A percentile compares a stretch with the other conserved stretches of the same genome.
These are phyloP conservation scores for Diplodia scrobiculata DNA, from an alignment of 2,329 filamentous ascomycete species.

Conservation along the genomic window DNA sequence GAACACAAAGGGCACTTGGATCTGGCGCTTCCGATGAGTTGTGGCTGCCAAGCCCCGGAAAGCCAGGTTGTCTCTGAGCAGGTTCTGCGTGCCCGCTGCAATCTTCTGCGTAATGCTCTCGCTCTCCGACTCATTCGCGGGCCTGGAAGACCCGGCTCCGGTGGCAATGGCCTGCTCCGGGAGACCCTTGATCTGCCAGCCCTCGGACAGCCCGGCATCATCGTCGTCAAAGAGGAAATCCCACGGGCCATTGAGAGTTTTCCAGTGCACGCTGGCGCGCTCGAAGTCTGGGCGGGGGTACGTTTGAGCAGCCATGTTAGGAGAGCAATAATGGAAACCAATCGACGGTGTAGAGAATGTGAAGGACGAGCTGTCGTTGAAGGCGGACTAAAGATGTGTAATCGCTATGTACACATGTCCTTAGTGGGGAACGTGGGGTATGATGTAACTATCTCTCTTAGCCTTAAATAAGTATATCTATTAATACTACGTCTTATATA, in stretches of 20 bases:
- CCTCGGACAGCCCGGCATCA: conserved; percentile 56
- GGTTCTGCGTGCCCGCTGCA: conserved; percentile 52
- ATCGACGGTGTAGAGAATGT: not conserved
- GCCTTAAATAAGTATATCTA: not conserved
- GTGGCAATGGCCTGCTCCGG: conserved; percentile 48
- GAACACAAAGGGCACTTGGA: conserved; percentile 67
- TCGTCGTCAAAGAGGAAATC: conserved; percentile 66
- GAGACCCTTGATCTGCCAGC: conserved; percentile 59
- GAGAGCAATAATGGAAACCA: not conserved
- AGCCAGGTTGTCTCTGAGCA: conserved; percentile 52
- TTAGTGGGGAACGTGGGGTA: conserved; percentile 16
- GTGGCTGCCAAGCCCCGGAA: conserved; percentile 38
- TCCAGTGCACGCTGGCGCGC: conserved; percentile 59
- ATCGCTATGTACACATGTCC: conserved; percentile 4
- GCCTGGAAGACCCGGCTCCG: conserved; percentile 26
- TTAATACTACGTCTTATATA: not conserved
- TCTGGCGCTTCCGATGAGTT: conserved; percentile 54
- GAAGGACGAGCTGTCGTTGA: not conserved
- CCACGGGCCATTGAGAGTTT: conserved; percentile 65
- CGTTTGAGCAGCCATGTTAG: conserved; percentile 1
- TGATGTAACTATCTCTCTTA: not conserved
- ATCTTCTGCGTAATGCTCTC: conserved; percentile 53
- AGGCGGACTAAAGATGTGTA: not conserved
- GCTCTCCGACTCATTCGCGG: conserved; percentile 34
- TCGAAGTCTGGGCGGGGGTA: conserved; percentile 69